A percentile compares a stretch with the other conserved stretches of the same genome.
Conservation (phyloP, 176 grass and related monocot genomes). For the Miscanthus lutarioriparius region DNA sequence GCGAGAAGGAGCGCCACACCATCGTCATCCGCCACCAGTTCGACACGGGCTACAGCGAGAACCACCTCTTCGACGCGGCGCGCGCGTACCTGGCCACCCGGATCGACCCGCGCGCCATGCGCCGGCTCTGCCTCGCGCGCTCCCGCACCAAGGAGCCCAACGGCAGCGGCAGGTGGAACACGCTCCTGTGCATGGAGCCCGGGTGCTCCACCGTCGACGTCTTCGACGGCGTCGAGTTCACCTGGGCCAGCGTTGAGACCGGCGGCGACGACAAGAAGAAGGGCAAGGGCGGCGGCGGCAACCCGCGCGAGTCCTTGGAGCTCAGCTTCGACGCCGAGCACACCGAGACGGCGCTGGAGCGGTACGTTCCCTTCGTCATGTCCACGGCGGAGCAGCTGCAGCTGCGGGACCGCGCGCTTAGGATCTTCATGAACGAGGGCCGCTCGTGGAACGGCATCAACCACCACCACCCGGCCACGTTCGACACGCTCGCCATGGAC, state of each 20-base stretch:
- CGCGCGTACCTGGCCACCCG: slow-evolving; percentile 40
- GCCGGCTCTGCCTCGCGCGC: slow-evolving; percentile 39
- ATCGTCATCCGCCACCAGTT: not conserved
- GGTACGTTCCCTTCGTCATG: slow-evolving; percentile 34
- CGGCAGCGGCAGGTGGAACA: slow-evolving; percentile 22
- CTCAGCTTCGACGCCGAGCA: slow-evolving; percentile 43
- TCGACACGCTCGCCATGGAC: slow-evolving; percentile 55
- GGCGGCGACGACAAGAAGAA: not conserved
- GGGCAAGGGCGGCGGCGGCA: not conserved
- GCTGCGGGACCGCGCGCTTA: slow-evolving; percentile 23
- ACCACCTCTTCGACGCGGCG: slow-evolving; percentile 43
- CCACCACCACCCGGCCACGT: slow-evolving; percentile 47
- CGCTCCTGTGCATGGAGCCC: slow-evolving; percentile 30
- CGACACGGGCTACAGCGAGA: not conserved
- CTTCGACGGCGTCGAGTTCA: slow-evolving; percentile 48
- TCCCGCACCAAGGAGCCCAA: slow-evolving; percentile 24
- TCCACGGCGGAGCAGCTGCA: slow-evolving; percentile 23
- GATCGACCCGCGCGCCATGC: slow-evolving; percentile 44
- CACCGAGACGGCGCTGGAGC: slow-evolving; percentile 20
- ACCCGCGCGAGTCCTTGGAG: slow-evolving; percentile 12
- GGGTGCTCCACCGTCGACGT: slow-evolving; percentile 30
- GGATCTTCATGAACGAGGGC: slow-evolving; percentile 34
- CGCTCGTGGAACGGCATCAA: slow-evolving; percentile 11
- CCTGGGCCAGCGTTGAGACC: slow-evolving; percentile 25
- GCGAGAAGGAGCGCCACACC: slow-evolving; percentile 34